These are phyloP conservation scores for Irpex sp. DNA, from an alignment of 1,284 basidiomycete species.

Conservation along the genomic window DNA sequence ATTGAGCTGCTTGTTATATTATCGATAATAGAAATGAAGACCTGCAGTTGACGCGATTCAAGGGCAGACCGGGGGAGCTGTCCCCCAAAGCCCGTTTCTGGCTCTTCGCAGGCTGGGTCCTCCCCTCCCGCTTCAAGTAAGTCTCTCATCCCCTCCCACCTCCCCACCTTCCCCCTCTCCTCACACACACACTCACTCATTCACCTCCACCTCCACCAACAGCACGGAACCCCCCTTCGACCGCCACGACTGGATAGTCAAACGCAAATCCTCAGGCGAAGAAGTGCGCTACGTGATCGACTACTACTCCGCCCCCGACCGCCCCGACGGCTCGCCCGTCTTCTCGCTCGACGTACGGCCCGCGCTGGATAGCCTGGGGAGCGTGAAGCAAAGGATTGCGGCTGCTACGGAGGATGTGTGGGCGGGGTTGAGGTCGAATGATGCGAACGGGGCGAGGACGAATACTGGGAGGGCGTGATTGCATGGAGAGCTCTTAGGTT, in stretches of 20 bases:
- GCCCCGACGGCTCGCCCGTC: conserved; percentile 84
- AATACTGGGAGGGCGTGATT: background rate
- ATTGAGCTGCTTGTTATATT: too few relatives aligned
- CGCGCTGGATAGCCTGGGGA: conserved; percentile 77
- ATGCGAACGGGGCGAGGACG: background rate
- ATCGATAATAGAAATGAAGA: conserved; percentile 47
- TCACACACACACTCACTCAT: too few relatives aligned
- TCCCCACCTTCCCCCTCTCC: background rate
- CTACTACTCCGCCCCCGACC: conserved; percentile 88
- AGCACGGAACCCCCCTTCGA: conserved; percentile 94
- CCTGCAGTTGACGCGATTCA: conserved; percentile 79
- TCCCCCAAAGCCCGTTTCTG: conserved; percentile 88
- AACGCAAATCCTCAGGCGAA: conserved; percentile 67
- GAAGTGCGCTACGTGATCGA: conserved; percentile 94
- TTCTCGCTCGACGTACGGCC: conserved; percentile 92
- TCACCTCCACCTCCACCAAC: background rate
- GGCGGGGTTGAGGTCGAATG: conserved; percentile 25
- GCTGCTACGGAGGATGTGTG: conserved; percentile 73
- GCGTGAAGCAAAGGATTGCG: conserved; percentile 66
- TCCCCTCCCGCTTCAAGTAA: conserved; percentile 88
- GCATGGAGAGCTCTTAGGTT: too few relatives aligned
- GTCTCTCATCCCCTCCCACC: conserved; percentile 23
- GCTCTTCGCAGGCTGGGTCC: conserved; percentile 81
- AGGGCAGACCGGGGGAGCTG: conserved; percentile 86
- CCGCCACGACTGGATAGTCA: conserved; percentile 97